Percentiles rank a stretch among this genome's conserved stretches.
Conservation (phyloP, 116 monocot species). For the Posidonia oceanica region DNA sequence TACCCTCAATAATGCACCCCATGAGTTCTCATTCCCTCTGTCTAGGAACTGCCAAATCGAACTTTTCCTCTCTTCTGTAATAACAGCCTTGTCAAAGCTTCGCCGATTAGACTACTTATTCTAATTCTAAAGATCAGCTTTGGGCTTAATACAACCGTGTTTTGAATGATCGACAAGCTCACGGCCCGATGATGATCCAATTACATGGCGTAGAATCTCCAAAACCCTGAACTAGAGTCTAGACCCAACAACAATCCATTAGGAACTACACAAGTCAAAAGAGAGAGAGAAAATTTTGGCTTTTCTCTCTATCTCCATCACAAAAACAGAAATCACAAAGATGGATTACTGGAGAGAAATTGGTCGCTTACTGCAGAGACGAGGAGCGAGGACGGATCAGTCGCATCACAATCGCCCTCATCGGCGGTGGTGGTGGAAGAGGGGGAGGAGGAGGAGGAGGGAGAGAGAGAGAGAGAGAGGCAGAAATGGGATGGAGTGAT, state of each 20-base stretch:
- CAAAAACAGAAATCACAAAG: background rate
- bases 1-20: too few species aligned
- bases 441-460: too few species aligned
- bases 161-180: too few species aligned
- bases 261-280: background rate
- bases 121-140: too few species aligned
- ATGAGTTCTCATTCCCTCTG: too few species aligned
- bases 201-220: background rate
- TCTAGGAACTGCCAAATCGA: too few species aligned
- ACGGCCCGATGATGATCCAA: too few species aligned
- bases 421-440: background rate
- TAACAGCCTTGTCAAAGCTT: too few species aligned
- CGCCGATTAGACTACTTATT: too few species aligned
- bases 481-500: background rate
- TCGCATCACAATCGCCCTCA: slow-evolving; percentile 4
- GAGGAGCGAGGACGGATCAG: background rate
- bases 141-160: too few species aligned
- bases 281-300: background rate
- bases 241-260: background rate
- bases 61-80: too few species aligned
- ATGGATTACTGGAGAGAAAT: background rate
- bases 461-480: background rate
- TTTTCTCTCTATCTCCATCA: background rate
- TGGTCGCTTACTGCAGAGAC: background rate
- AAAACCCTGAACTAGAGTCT: background rate